These are phyloP conservation scores for Mycena indigotica DNA, from an alignment of 768 basidiomycete genomes.

Conservation along the genomic window DNA sequence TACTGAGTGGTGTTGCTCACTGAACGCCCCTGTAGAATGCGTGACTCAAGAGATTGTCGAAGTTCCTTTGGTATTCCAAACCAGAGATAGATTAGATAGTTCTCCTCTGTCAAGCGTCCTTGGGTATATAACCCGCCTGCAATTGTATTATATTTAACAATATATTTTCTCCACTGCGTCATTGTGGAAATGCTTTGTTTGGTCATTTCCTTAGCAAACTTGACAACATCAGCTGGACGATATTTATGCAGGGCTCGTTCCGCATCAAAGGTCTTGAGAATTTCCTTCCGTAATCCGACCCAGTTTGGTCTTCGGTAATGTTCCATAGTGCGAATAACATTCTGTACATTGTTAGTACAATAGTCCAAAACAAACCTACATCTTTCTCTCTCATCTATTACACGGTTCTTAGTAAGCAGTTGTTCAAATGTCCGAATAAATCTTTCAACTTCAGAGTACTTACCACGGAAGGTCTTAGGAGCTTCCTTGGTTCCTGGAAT, in stretches of 20 bases:
- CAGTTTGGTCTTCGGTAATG: not conserved
- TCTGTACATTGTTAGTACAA: constrained; percentile 6
- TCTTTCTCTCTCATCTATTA: constrained; percentile 1
- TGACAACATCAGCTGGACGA: constrained; percentile 2
- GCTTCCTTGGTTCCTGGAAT: constrained; percentile 3
- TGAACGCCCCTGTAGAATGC: not conserved
- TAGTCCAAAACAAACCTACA: constrained; percentile 16
- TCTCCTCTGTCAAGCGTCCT: not conserved
- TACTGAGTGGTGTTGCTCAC: not conserved
- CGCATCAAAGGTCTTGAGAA: constrained; percentile 13
- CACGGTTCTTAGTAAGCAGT: constrained; percentile 2
- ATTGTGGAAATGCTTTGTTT: constrained; percentile 2
- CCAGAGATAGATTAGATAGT: constrained; percentile 11
- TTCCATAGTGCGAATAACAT: constrained; percentile 4
- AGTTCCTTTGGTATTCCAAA: constrained; percentile 10
- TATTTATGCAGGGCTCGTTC: constrained; percentile 8
- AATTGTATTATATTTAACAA: constrained; percentile 10
- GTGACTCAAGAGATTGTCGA: not conserved
- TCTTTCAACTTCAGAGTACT: constrained; percentile 1
- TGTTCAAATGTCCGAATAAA: constrained; percentile 11
- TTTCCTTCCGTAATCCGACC: constrained; percentile 4
- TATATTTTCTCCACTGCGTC: constrained; percentile 16
- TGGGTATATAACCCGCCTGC: constrained; percentile 8
- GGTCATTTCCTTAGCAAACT: constrained; percentile 3
- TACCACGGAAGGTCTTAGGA: constrained; percentile 11